These are phyloP conservation scores for Lasiosphaeria miniovina DNA, from an alignment of 495 filamentous ascomycete species.

Conservation along the genomic window DNA sequence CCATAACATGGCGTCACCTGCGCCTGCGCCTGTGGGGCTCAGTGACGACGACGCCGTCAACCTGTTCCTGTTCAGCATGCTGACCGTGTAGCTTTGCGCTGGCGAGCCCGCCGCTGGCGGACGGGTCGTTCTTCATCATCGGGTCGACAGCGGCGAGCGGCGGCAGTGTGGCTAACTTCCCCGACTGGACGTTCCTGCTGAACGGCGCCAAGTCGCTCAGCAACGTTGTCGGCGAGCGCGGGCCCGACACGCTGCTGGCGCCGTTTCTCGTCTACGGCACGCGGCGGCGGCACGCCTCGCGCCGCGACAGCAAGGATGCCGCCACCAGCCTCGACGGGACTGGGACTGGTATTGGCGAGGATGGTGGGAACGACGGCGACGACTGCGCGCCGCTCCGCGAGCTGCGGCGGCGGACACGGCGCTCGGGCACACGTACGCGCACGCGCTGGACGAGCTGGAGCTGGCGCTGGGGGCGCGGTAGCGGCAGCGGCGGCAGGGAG, in stretches of 20 bases:
- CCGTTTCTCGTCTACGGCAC: slow-evolving; percentile 31
- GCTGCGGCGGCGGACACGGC: background rate
- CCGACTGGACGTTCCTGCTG: slow-evolving; percentile 37
- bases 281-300: slow-evolving; percentile 20
- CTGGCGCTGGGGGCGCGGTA: slow-evolving; percentile 18
- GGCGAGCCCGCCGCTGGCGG: slow-evolving; percentile 27
- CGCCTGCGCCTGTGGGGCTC: too few species aligned
- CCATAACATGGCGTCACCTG: too few species aligned
- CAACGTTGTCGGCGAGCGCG: slow-evolving; percentile 18
- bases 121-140: slow-evolving; percentile 29
- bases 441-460: slow-evolving; percentile 34
- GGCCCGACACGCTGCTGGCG: slow-evolving; percentile 18
- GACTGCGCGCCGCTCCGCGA: too few species aligned
- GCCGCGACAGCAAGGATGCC: slow-evolving; percentile 3
- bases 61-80: slow-evolving; percentile 34
- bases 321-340: too few species aligned
- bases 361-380: too few species aligned
- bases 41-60: slow-evolving; percentile 22
- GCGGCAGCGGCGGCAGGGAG: too few species aligned
- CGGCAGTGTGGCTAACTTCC: slow-evolving; percentile 13
- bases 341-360: background rate
- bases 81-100: slow-evolving; percentile 39
- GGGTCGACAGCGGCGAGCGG: background rate
- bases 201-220: slow-evolving; percentile 30
- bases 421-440: slow-evolving; percentile 19